A percentile compares a stretch with the other conserved stretches of the same genome.
These are phyloP conservation scores for Ogataea haglerorum DNA, from an alignment of 805 yeast species.

Conservation along the genomic window DNA sequence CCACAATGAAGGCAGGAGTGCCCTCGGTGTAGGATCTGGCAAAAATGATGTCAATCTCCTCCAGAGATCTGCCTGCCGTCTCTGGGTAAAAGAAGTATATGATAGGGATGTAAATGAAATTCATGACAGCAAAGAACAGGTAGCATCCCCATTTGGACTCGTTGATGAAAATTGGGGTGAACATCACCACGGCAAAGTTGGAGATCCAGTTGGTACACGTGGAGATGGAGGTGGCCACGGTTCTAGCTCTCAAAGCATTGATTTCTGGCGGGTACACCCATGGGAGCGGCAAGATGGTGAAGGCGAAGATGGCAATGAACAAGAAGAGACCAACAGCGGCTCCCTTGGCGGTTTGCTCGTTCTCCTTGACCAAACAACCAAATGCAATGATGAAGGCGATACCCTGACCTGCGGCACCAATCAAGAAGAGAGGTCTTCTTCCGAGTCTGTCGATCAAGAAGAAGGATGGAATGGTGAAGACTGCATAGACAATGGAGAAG, in stretches of 20 bases:
- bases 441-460: conserved; percentile 60
- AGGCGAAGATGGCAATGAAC: conserved; percentile 54
- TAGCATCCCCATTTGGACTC: conserved; percentile 62
- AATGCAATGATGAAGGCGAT: conserved; percentile 47
- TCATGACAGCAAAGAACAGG: conserved; percentile 63
- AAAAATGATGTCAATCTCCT: conserved; percentile 68
- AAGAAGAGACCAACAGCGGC: conserved; percentile 67
- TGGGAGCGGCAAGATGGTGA: conserved; percentile 39
- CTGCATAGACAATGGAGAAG: conserved; percentile 57
- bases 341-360: conserved; percentile 48
- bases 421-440: conserved; percentile 51
- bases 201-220: conserved; percentile 69
- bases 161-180: conserved; percentile 55
- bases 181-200: conserved; percentile 67
- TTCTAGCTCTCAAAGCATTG: conserved; percentile 64
- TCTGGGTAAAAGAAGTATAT: conserved; percentile 72
- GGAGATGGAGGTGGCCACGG: conserved; percentile 59
- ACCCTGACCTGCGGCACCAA: conserved; percentile 51
- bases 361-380: conserved; percentile 42
- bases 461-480: conserved; percentile 60
- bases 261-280: conserved; percentile 71
- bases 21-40: conserved; percentile 59
- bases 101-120: conserved; percentile 58
- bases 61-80: conserved; percentile 72
- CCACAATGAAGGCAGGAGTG: conserved; percentile 60